Evolutionary conservation across 208 protist species (phyloP), one percentile per base, ranked within the genome.

Genomic region (Trypanosoma conorhini): DNA sequence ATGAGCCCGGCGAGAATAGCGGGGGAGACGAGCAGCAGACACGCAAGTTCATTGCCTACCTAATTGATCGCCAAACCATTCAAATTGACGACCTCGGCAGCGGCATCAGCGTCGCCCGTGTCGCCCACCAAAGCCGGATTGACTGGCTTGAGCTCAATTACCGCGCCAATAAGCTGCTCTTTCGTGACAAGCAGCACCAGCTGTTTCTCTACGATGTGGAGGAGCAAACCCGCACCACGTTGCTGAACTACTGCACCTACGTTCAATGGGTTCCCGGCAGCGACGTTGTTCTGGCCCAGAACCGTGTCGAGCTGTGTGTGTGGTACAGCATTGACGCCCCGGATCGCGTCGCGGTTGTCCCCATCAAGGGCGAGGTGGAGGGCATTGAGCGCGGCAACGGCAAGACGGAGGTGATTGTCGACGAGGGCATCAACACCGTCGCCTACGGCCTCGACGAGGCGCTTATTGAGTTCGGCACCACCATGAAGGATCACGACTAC

Each of bases 211-310:
- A 97, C 83, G 86, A 99, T 76, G 69, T 99, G 33, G 76, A 74
- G 44, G 90, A 81, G 5, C 93, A 98, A 81, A 82, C 74, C 58
- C 86, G 89, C 35, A 86, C 79, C 2, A 98, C 97, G 21, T 70
- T 99, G 55, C 82, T 99, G 44, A 97, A 95, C 70, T 99, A 97
- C 89, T 98, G 93, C 85, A 93, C 87, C 26, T 99, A 99, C 80
- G 96, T 98, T n/a, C 91, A 98, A 73, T 99, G 98, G 98, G 98
- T 99, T 5, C 98, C 98, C 24, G 83, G 95, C 55, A 97, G 96
- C 67, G 97, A 99, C 70, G 98, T 99, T 2, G 96, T 99, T 24
- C 97, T 99, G n/a, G 98, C 98, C 26, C 98, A 99, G 82, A 98
- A 96, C 75, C 83, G 97, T 24, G 75, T 86, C 48, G 97, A 98